These are phyloP conservation scores for Sugiyamaella sp. DNA, from an alignment of 1,139 yeast species.

Conservation along the genomic window DNA sequence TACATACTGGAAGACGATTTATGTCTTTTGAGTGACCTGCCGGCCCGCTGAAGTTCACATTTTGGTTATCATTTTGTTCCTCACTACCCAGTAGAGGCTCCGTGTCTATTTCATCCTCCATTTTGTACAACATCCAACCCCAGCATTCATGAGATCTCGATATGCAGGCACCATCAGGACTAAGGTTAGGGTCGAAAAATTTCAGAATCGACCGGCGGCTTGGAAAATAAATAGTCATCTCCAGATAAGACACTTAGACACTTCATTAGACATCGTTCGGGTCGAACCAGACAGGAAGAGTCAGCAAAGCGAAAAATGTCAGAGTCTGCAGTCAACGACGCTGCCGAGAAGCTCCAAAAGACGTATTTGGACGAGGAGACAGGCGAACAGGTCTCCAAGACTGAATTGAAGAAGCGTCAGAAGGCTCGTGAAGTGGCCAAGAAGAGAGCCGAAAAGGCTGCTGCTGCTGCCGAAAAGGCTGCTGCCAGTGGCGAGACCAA, in stretches of 20 bases:
- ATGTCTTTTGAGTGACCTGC: neutral
- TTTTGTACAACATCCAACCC: too few relatives aligned
- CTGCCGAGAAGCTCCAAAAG: constrained; percentile 81
- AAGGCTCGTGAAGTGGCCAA: constrained; percentile 86
- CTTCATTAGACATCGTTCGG: neutral
- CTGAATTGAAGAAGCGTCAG: constrained; percentile 95
- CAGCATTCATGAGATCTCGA: too few relatives aligned
- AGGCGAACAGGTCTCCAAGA: constrained; percentile 95
- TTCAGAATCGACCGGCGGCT: constrained; percentile 7
- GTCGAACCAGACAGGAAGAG: too few relatives aligned
- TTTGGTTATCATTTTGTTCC: too few relatives aligned
- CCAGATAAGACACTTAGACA: neutral
- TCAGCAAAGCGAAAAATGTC: constrained; percentile 7
- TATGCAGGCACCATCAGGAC: too few relatives aligned
- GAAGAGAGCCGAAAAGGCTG: constrained; percentile 86
- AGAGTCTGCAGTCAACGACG: constrained; percentile 47
- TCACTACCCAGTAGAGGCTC: neutral
- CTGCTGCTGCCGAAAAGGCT: constrained; percentile 58
- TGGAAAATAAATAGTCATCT: neutral
- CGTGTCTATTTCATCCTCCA: neutral
- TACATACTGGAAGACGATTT: neutral
- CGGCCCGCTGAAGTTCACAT: neutral
- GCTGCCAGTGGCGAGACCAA: constrained; percentile 45
- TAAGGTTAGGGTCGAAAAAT: constrained; percentile 14
- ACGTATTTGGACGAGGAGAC: constrained; percentile 89